Evolutionary conservation across 257 asterid genomes (phyloP).

Genomic region (Ehretia macrophylla): DNA sequence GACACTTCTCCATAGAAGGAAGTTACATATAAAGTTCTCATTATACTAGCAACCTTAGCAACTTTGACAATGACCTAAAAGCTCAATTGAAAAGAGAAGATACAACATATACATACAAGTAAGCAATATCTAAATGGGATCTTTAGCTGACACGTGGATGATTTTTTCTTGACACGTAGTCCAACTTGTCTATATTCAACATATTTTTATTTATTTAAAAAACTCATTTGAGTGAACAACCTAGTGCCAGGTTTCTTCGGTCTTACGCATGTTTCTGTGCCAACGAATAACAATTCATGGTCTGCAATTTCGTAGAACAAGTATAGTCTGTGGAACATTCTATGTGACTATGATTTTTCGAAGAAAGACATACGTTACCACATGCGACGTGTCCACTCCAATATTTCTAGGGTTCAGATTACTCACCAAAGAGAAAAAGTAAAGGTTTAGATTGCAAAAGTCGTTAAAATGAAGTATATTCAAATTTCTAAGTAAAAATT

Average conservation of each 20-base stretch:
- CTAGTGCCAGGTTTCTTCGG: neutral
- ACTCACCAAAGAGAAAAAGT: no score
- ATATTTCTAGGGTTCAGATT: no score
- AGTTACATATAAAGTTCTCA: no score
- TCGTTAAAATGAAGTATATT: no score
- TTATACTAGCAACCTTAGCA: neutral
- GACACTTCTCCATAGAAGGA: neutral
- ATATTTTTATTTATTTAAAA: no score
- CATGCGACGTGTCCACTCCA: neutral
- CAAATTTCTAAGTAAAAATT: no score
- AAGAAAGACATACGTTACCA: no score
- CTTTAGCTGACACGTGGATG: neutral
- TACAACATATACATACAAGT: no score
- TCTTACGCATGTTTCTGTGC: neutral
- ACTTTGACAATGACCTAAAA: neutral
- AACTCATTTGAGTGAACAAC: neutral
- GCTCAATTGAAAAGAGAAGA: no score
- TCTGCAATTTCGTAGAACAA: neutral
- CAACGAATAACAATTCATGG: neutral
- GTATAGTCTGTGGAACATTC: neutral
- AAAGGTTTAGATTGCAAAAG: no score
- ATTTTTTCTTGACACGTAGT: neutral
- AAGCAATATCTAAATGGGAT: neutral
- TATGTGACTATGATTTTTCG: neutral
- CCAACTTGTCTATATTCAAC: neutral